Conservation (phyloP, 2,329 filamentous ascomycete species). For the Cercospora brassicicola region DNA sequence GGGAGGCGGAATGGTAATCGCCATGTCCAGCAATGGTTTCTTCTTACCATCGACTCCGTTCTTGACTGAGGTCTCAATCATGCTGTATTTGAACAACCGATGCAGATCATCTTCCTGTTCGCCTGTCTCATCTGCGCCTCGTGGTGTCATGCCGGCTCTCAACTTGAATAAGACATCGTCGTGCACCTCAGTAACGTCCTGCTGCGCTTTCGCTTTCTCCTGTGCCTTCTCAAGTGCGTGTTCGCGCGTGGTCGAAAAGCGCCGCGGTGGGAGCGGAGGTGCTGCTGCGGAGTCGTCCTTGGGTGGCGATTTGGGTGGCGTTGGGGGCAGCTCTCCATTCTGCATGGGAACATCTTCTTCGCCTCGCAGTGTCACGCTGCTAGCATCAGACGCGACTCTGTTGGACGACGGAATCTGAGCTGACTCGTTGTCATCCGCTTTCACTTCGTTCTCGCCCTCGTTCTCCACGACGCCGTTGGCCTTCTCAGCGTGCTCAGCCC, state of each 20-base stretch:
- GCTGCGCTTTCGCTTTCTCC: slow-evolving; percentile 64
- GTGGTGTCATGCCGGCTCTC: slow-evolving; percentile 80
- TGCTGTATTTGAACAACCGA: slow-evolving; percentile 33
- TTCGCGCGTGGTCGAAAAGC: slow-evolving; percentile 31
- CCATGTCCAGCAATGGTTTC: slow-evolving; percentile 50
- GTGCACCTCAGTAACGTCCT: slow-evolving; percentile 95
- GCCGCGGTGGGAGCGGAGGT: slow-evolving; percentile 55
- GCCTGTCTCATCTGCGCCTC: slow-evolving; percentile 61
- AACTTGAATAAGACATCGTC: slow-evolving; percentile 87
- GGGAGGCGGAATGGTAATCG: slow-evolving; percentile 62
- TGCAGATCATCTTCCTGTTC: slow-evolving; percentile 68
- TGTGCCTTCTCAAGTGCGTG: slow-evolving; percentile 53
- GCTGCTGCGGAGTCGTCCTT: slow-evolving; percentile 31
- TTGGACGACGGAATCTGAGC: neutral
- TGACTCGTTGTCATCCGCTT: neutral
- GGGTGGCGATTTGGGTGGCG: slow-evolving; percentile 41
- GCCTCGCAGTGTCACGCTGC: slow-evolving; percentile 33
- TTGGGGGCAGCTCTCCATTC: slow-evolving; percentile 27
- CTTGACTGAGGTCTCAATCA: slow-evolving; percentile 27
- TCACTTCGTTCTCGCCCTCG: neutral
- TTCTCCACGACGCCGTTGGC: neutral
- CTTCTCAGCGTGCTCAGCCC: slow-evolving; percentile 11
- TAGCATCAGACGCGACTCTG: slow-evolving; percentile 23
- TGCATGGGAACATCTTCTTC: slow-evolving; percentile 29
- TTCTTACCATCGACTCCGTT: slow-evolving; percentile 24